Base-by-base conservation (phyloP, 1,139 yeast genomes). In the Candida neerlandica region DNA sequence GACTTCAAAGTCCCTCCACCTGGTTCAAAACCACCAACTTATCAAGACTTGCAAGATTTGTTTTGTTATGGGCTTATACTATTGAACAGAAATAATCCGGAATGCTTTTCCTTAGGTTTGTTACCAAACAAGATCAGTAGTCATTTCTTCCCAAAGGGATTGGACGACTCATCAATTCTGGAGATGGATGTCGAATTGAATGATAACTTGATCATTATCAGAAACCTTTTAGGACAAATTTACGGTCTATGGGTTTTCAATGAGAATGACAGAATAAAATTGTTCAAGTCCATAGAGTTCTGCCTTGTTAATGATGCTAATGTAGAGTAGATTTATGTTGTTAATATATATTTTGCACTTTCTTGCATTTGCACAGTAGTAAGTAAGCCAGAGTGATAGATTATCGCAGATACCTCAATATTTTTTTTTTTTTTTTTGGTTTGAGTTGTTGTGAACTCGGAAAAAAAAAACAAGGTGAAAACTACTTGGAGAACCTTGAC, bases 181-280 rank as follows among this genome's bases (percentile, higher is more conserved):
- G 71, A 67, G 46, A 83, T 90, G 83, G 87, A 86, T 48, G 86
- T 86, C 38, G 96, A 89, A 57, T 76, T 85, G 54, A 88, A 87
- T 58, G 96, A 86, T 55, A 87, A 87, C 45, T 78, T 91, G 60
- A 83, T 92, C 46, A 91, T 92, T 62, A 81, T 91, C 27, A 87
- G 87, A 64, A 86, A 86, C 56, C 70, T 86, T 41, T 75, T 84
- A 48, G 95, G 90, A 11, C 90, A 86, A 44, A 88, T 91, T 49
- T 91, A 82, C 64, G 97, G 98, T 1, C 73, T 92, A 50, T 92
- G 97, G 97, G 78, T 91, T 19, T 91, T 88, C 63, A 84, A 88
- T 53, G 88, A 84, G 49, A 81, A 77, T 3, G 97, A 91, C 60
- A 75, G 97, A 58, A 77, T 77, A 45, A 79, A 81, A 57, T 73